Percentiles rank a stretch among this genome's conserved stretches.
These are phyloP conservation scores for Botrytis hyacinthi DNA, from an alignment of 2,329 filamentous ascomycete genomes.

Conservation along the genomic window DNA sequence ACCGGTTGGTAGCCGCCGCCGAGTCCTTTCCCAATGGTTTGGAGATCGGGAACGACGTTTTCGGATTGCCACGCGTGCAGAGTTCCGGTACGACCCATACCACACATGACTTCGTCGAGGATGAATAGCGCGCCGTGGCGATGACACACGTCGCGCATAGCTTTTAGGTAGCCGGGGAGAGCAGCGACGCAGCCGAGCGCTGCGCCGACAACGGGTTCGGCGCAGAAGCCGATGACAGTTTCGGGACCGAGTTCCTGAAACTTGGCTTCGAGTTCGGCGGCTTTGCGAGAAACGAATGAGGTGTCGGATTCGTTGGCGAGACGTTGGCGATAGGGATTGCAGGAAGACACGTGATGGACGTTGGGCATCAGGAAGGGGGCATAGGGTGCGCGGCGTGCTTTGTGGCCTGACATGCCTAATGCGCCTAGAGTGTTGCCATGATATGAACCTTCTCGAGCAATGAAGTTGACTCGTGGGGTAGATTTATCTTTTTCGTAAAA, in stretches of 20 bases:
- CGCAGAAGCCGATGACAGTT: constrained; percentile 64
- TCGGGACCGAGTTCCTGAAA: constrained; percentile 60
- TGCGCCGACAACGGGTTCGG: constrained; percentile 64
- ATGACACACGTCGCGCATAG: constrained; percentile 66
- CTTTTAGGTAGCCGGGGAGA: constrained; percentile 65
- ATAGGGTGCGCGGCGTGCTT: constrained; percentile 57
- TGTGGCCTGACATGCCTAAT: constrained; percentile 58
- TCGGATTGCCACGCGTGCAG: constrained; percentile 57
- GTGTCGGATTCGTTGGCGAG: constrained; percentile 49
- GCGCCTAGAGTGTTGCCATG: constrained; percentile 68
- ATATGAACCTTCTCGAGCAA: constrained; percentile 64
- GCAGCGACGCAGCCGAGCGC: constrained; percentile 68
- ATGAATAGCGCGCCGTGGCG: constrained; percentile 72
- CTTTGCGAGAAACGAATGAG: constrained; percentile 57
- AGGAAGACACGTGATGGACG: constrained; percentile 58
- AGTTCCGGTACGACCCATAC: constrained; percentile 52
- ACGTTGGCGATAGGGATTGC: constrained; percentile 61
- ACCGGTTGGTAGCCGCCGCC: constrained; percentile 62
- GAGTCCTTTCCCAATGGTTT: constrained; percentile 65
- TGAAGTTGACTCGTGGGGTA: constrained; percentile 55
- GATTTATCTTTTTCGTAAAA: constrained; percentile 52
- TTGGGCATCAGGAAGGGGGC: constrained; percentile 54
- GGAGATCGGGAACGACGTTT: constrained; percentile 58
- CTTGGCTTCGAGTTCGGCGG: constrained; percentile 59
- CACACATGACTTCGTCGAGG: constrained; percentile 70